phyloP scores from a whole-genome alignment of 2,329 filamentous ascomycete genomes.

The Sclerotinia spermophila region DNA sequence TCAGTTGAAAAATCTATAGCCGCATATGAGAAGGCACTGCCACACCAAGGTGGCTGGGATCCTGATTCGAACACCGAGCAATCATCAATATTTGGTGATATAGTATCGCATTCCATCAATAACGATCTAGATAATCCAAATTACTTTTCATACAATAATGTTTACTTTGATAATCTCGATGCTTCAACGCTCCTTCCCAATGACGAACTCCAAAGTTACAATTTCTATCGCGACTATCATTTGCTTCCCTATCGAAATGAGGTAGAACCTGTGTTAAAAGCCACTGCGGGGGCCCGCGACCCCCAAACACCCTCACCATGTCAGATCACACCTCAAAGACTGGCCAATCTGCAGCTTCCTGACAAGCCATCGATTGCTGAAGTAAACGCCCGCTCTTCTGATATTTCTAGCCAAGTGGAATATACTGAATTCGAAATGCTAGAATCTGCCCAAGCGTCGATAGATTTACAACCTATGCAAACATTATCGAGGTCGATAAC shows the following conservation, averaged over 20 bases:
- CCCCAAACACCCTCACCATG: neutral
- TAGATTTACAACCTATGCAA: neutral
- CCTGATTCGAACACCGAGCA: neutral
- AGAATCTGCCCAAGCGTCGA: neutral
- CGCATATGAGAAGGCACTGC: neutral
- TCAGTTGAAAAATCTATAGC: neutral
- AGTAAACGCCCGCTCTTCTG: neutral
- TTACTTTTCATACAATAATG: neutral
- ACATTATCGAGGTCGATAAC: neutral
- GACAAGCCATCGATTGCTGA: neutral
- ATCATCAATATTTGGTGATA: neutral
- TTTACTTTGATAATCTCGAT: neutral
- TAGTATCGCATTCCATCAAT: neutral
- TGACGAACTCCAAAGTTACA: neutral
- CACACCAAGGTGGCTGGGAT: neutral
- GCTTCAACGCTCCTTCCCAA: neutral
- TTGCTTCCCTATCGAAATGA: neutral
- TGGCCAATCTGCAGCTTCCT: neutral
- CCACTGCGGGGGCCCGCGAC: neutral
- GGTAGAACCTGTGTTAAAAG: neutral
- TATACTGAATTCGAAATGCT: neutral
- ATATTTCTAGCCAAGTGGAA: neutral
- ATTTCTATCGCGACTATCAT: neutral
- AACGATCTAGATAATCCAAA: neutral
- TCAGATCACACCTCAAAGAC: neutral